phyloP scores from a whole-genome alignment of 2,329 filamentous ascomycete genomes.

The Aureobasidium sp. region DNA sequence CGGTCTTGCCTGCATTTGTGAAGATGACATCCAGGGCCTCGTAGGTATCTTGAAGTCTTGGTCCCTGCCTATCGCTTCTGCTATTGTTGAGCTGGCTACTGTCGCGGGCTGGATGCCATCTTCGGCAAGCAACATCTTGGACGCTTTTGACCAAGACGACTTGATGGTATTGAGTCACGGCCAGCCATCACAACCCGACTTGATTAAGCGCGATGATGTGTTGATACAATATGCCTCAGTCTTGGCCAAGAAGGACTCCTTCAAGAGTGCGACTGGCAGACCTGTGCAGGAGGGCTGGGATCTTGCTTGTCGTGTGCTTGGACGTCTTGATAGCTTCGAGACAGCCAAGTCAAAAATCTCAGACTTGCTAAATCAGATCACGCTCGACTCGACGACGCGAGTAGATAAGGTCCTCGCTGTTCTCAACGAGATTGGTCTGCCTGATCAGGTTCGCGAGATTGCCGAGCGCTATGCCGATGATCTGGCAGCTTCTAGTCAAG shows the following conservation, averaged over 20 bases:
- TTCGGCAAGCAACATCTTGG: slow-evolving; percentile 47
- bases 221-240: slow-evolving; percentile 70
- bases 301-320: slow-evolving; percentile 73
- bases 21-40: slow-evolving; percentile 71
- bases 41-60: slow-evolving; percentile 68
- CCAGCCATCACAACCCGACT: slow-evolving; percentile 50
- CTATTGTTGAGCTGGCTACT: slow-evolving; percentile 77
- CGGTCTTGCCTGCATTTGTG: slow-evolving; percentile 71
- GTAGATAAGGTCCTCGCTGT: slow-evolving; percentile 78
- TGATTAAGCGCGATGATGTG: slow-evolving; percentile 69
- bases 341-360: slow-evolving; percentile 68
- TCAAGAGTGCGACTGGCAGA: slow-evolving; percentile 27
- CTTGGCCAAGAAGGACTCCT: slow-evolving; percentile 43
- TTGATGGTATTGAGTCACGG: slow-evolving; percentile 72
- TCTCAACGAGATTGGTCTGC: slow-evolving; percentile 70
- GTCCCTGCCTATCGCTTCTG: slow-evolving; percentile 72
- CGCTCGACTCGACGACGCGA: slow-evolving; percentile 60
- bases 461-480: slow-evolving; percentile 83
- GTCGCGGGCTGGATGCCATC: slow-evolving; percentile 74
- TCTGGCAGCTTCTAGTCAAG: slow-evolving; percentile 62
- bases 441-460: slow-evolving; percentile 69
- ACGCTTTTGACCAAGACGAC: slow-evolving; percentile 73
- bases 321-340: slow-evolving; percentile 67
- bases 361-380: slow-evolving; percentile 65
- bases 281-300: slow-evolving; percentile 66